Percentiles rank a stretch among this genome's conserved stretches.
These are phyloP conservation scores for Ploettnerulaceae sp. DNA, from an alignment of 2,329 filamentous ascomycete species.

Conservation along the genomic window DNA sequence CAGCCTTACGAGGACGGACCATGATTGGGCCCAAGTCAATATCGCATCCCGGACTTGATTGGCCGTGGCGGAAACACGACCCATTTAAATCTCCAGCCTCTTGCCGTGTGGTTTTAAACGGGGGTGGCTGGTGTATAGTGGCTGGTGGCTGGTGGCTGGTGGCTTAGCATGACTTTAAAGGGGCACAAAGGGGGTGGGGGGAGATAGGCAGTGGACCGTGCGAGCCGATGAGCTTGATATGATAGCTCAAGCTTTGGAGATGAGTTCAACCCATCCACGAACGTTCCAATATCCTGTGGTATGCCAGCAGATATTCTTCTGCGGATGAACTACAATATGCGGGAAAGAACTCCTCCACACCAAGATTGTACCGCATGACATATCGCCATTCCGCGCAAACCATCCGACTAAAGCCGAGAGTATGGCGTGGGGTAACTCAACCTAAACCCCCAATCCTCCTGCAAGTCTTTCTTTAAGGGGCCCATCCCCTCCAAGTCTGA, in stretches of 20 bases:
- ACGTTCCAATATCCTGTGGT: not conserved
- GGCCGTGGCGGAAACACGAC: not conserved
- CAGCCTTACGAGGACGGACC: not conserved
- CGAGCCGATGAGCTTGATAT: no score
- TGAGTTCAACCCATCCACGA: not conserved
- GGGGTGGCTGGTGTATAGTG: no score
- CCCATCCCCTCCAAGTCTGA: not conserved
- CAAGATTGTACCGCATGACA: slow-evolving; percentile 7
- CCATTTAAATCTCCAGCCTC: not conserved
- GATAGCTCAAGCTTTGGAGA: not conserved
- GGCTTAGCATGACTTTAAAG: no score
- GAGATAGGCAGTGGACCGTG: no score
- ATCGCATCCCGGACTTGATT: slow-evolving; percentile 2
- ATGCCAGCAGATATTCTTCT: no score
- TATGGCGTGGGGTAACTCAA: slow-evolving; percentile 15
- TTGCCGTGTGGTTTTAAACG: no score
- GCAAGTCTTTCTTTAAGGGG: not conserved
- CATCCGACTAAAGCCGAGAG: slow-evolving; percentile 7
- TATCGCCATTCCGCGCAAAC: slow-evolving; percentile 11
- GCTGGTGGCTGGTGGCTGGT: no score
- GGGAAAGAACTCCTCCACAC: not conserved
- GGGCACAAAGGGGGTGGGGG: no score
- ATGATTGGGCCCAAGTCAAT: slow-evolving; percentile 1
- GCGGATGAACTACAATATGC: not conserved
- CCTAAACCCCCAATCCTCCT: not conserved